Conservation (phyloP, 345 rosid species). For the Trapa bicornis region DNA sequence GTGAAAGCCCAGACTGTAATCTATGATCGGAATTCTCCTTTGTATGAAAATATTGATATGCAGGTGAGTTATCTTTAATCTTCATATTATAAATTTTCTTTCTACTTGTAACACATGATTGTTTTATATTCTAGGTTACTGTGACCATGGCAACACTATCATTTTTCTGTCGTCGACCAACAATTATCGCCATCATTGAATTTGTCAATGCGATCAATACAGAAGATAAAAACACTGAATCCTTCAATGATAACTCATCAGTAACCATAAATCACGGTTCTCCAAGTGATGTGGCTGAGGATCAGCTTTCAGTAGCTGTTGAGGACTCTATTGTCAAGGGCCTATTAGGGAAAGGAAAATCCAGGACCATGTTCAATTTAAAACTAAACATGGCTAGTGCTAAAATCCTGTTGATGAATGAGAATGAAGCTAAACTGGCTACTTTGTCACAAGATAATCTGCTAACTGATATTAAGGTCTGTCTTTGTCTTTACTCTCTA, state of each 20-base stretch:
- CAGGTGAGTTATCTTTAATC: slow-evolving; percentile 32
- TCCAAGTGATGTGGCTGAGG: slow-evolving; percentile 27
- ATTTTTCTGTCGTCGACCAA: slow-evolving; percentile 90
- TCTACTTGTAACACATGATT: slow-evolving; percentile 3
- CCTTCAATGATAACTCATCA: slow-evolving; percentile 46
- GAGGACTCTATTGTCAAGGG: slow-evolving; percentile 70
- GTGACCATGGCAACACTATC: slow-evolving; percentile 80
- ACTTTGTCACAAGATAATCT: slow-evolving; percentile 83
- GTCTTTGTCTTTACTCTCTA: slow-evolving; percentile 10
- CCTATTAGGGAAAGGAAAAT: slow-evolving; percentile 88
- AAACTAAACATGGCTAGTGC: slow-evolving; percentile 81
- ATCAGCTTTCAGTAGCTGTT: slow-evolving; percentile 13
- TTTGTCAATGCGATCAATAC: slow-evolving; percentile 61
- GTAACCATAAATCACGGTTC: slow-evolving; percentile 29
- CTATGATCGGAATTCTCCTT: slow-evolving; percentile 59
- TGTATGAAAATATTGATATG: slow-evolving; percentile 59
- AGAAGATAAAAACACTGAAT: slow-evolving; percentile 45
- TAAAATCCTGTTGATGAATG: slow-evolving; percentile 84
- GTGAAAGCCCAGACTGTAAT: slow-evolving; percentile 86
- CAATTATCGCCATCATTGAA: slow-evolving; percentile 87
- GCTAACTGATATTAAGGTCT: slow-evolving; percentile 79
- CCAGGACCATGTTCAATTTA: slow-evolving; percentile 67
- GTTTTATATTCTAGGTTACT: slow-evolving; percentile 38
- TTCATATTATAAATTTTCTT: not conserved
- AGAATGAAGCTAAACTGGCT: slow-evolving; percentile 75